These are phyloP conservation scores for Imleria badia DNA, from an alignment of 768 basidiomycete genomes.

Conservation along the genomic window DNA sequence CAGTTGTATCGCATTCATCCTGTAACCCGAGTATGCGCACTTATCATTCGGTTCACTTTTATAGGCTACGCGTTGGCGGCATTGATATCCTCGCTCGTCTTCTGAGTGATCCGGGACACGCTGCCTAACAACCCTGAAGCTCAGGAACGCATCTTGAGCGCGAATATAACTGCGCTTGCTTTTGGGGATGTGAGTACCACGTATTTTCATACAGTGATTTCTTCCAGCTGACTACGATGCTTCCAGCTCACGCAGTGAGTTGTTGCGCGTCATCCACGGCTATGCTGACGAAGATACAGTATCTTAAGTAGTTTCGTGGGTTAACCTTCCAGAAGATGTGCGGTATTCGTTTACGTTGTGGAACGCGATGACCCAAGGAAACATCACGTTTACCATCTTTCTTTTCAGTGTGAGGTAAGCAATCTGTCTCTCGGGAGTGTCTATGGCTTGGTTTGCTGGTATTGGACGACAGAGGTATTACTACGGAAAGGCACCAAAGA, in stretches of 20 bases:
- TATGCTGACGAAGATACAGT: no score
- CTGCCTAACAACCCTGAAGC: constrained; percentile 53
- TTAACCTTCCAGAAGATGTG: no score
- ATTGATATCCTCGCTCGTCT: constrained; percentile 64
- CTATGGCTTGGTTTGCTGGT: constrained; percentile 51
- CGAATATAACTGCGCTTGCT: constrained; percentile 59
- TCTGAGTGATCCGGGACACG: constrained; percentile 63
- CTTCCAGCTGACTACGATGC: no score
- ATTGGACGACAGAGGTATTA: constrained; percentile 47
- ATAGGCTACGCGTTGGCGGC: constrained; percentile 63
- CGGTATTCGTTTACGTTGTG: no score
- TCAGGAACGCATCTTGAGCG: constrained; percentile 69
- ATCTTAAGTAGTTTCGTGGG: no score
- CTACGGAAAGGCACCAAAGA: constrained; percentile 27
- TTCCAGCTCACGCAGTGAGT: no score
- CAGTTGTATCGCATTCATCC: constrained; percentile 47
- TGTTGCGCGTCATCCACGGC: no score
- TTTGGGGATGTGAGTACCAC: constrained; percentile 62
- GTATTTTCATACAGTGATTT: background rate
- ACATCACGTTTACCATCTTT: no score
- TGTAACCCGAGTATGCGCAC: background rate
- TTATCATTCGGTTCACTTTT: background rate
- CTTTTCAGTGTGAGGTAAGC: no score
- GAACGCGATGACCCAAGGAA: no score
- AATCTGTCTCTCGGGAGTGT: no score